phyloP scores from a whole-genome alignment of 805 yeast genomes.

The Yamadazyma philogaea region DNA sequence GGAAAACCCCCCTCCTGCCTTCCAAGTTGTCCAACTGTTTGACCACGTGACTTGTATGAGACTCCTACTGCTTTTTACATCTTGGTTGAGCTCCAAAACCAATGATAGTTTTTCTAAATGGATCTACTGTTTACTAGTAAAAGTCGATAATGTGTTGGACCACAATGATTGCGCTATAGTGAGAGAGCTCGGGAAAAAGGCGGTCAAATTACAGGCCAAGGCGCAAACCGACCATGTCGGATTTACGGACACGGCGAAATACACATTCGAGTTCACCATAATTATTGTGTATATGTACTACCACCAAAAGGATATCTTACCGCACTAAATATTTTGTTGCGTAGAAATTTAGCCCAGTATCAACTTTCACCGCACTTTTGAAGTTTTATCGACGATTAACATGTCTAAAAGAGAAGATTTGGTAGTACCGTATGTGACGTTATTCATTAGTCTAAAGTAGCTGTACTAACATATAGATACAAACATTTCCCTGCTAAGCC shows the following conservation, averaged over 20 bases:
- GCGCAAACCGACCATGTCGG: neutral
- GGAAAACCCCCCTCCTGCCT: constrained; percentile 27
- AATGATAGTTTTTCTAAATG: constrained; percentile 29
- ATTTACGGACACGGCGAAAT: constrained; percentile 15
- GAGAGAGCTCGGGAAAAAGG: constrained; percentile 38
- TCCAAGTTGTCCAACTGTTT: constrained; percentile 17
- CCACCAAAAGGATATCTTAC: constrained; percentile 30
- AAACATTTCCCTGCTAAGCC: constrained; percentile 48
- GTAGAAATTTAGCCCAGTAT: neutral
- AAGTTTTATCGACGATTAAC: constrained; percentile 6
- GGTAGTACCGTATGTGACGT: constrained; percentile 30
- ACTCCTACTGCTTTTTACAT: constrained; percentile 32
- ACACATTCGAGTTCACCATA: constrained; percentile 30
- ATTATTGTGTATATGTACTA: constrained; percentile 31
- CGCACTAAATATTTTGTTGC: neutral
- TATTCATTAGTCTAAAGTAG: neutral
- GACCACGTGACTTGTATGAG: constrained; percentile 34
- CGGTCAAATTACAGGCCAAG: constrained; percentile 23
- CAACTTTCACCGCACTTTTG: neutral
- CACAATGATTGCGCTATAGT: constrained; percentile 31
- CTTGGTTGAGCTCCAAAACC: constrained; percentile 34
- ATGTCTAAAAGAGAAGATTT: constrained; percentile 33
- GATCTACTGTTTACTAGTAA: constrained; percentile 33
- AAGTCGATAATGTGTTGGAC: constrained; percentile 36
- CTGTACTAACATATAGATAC: constrained; percentile 31